Evolutionary conservation across 208 protist genomes (phyloP), one percentile per base, ranked within the genome.

Genomic region (Crithidia sp.): DNA sequence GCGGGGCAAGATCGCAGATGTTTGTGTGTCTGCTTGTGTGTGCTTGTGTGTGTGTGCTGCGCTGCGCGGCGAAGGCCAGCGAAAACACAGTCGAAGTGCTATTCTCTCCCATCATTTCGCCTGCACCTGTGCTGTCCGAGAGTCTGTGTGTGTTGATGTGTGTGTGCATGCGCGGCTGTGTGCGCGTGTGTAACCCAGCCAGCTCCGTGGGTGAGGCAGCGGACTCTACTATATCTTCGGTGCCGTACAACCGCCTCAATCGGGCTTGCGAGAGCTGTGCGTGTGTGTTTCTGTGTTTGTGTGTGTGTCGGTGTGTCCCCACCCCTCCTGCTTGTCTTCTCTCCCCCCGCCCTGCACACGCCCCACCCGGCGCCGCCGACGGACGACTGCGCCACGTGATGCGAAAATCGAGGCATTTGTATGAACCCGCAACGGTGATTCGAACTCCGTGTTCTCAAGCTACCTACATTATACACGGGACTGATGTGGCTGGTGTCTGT

Each of bases 331-430:
- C 28, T 28, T 28, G 28, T 28, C 28, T 28, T 28, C 28, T 28
- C 28, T 28, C 28, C 28, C 28, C 28, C 28, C 28, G 28, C 28
- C 28, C 28, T 28, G 28, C 28, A 28, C 28, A 28, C 28, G 28
- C 28, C 28, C 28, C 28, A 28, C 28, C 28, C 28, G 28, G 28
- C 28, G 28, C 0, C 28, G 28, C 28, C 28, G 28, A 28, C 54
- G 19, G 54, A 4, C 6, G 57, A 45, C 57, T 45, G 57, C 57
- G 12, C 7, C 57, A 16, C 5, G 17, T 62, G 57, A 62, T 62
- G 57, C 45, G 39, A 62, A 62, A 79, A 78, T 75, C 81, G 81
- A 85, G 81, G 81, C 81, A 85, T 85, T 85, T 85, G 81, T 85
- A 81, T 85, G 81, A 85, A 79, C 65, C 77, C 75, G 81, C 72